These are phyloP conservation scores for Lyophyllum semitale DNA, from an alignment of 768 basidiomycete genomes.

Conservation along the genomic window DNA sequence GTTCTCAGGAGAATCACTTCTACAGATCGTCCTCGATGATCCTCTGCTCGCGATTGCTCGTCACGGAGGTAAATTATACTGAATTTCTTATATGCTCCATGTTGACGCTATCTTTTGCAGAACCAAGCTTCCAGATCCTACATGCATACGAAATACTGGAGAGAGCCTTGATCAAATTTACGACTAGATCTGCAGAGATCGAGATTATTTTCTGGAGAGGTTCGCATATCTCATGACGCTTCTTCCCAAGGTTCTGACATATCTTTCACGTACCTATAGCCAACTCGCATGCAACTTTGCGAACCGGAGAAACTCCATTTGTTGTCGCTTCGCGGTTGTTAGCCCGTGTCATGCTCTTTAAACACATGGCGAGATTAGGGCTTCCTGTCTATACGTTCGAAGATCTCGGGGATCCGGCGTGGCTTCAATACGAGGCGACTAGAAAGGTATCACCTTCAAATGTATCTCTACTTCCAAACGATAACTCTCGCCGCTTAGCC, in stretches of 20 bases:
- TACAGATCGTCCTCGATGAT: conserved; percentile 61
- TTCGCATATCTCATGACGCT: conserved; percentile 18
- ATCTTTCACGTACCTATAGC: conserved; percentile 29
- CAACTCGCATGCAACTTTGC: conserved; percentile 42
- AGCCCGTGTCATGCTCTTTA: conserved; percentile 52
- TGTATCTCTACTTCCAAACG: not conserved
- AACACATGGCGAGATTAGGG: conserved; percentile 45
- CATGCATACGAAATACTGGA: conserved; percentile 63
- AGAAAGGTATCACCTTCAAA: conserved; percentile 37
- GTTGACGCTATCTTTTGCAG: conserved; percentile 27
- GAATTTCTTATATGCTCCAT: not conserved
- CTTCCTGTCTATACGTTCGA: conserved; percentile 49
- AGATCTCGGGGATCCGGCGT: conserved; percentile 44
- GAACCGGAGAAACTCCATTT: conserved; percentile 36
- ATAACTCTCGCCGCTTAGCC: conserved; percentile 40
- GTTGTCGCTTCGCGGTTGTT: conserved; percentile 48
- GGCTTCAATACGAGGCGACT: conserved; percentile 44
- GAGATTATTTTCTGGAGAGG: conserved; percentile 69
- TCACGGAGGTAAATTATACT: conserved; percentile 36
- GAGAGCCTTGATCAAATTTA: conserved; percentile 47
- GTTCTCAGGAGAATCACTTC: conserved; percentile 58
- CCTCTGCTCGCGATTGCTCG: conserved; percentile 59
- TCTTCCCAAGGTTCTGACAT: not conserved
- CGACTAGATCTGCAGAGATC: conserved; percentile 52
- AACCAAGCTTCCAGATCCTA: conserved; percentile 59